Percentiles rank a stretch among this genome's conserved stretches.
phyloP scores from a whole-genome alignment of 768 basidiomycete species.

The Suillus fuscotomentosus region DNA sequence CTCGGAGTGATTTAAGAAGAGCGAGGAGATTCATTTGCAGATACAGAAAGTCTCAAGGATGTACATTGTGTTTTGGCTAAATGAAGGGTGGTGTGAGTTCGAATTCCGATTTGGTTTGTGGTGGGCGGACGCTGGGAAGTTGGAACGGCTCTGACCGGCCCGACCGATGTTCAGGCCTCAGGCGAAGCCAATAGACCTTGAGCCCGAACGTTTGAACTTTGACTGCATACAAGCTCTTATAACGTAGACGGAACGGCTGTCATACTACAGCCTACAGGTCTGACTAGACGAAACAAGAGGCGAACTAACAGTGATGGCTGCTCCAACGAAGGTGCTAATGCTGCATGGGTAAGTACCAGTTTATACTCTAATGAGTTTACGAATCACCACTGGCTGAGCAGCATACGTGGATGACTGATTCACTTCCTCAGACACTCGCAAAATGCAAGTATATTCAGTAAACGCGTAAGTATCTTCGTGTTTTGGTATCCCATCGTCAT shows the following conservation, averaged over 20 bases:
- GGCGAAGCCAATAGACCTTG: too few relatives aligned
- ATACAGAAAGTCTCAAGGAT: background rate
- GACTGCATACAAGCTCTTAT: background rate
- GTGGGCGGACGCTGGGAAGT: background rate
- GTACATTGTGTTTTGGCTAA: background rate
- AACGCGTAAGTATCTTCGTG: conserved; percentile 48
- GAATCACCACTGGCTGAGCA: background rate
- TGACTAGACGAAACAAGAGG: background rate
- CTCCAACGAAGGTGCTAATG: conserved; percentile 40
- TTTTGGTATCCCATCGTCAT: background rate
- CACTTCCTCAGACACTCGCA: conserved; percentile 57
- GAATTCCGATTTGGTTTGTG: background rate
- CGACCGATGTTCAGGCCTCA: too few relatives aligned
- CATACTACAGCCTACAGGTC: background rate
- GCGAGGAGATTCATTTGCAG: background rate
- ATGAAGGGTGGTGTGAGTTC: conserved; percentile 1
- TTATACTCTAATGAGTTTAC: background rate
- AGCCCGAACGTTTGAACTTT: background rate
- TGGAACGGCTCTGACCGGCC: background rate
- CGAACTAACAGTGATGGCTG: conserved; percentile 12
- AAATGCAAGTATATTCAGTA: conserved; percentile 68
- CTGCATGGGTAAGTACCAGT: conserved; percentile 39
- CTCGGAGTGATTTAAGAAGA: conserved; percentile 48
- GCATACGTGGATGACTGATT: conserved; percentile 8
- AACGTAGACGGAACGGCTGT: background rate